Base-by-base conservation (phyloP, 176 grass and related monocot species). In the Cymbopogon citratus region DNA sequence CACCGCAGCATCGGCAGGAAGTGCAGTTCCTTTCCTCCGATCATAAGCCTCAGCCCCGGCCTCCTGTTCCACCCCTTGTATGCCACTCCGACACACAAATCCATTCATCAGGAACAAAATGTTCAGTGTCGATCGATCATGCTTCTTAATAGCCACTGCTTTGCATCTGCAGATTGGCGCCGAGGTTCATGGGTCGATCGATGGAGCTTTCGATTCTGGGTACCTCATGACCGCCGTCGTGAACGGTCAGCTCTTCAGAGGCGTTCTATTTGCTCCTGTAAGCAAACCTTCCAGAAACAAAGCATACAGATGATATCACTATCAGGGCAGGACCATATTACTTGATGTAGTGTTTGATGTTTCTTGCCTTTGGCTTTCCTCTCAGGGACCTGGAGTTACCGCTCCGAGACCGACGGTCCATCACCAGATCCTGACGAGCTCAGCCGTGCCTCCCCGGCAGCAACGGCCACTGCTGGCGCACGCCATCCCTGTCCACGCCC, bases 141-240 rank as follows among this genome's bases (percentile, higher is more conserved):
- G 46, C 27, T 36, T 74, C 41, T 43, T 63, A 60, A 68, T 33
- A 3, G n/a, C 0, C 24, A 26, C 44, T 39, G 59, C 28, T 34
- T 63, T 56, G 12, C 40, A 49, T 80, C 56, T 85, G 72, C 76
- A 99, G 96, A 95, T 99, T 74, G 96, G 96, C 7, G 83, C 91
- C 0, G 96, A 99, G 67, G 93, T 99, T 80, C 91, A 75, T 39
- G 96, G 96, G 73, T 87, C 87, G 0, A 62, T 99, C 6, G 96
- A 99, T 66, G 96, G 96, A 72, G 96, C 91, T 57, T 99, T 99
- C 1, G 96, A 99, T 46, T 99, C 96, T 0, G 96, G 96, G 25
- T 99, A 93, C 73, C 92, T 99, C 59, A 91, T 93, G 92, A 99
- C 96, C 12, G 80, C 93, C 19, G 63, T 93, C 25, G 87, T 99